Evolutionary conservation across 495 filamentous ascomycete species (phyloP), one percentile per base, ranked within the genome.

Genomic region (Penicillium bialowiezense): DNA sequence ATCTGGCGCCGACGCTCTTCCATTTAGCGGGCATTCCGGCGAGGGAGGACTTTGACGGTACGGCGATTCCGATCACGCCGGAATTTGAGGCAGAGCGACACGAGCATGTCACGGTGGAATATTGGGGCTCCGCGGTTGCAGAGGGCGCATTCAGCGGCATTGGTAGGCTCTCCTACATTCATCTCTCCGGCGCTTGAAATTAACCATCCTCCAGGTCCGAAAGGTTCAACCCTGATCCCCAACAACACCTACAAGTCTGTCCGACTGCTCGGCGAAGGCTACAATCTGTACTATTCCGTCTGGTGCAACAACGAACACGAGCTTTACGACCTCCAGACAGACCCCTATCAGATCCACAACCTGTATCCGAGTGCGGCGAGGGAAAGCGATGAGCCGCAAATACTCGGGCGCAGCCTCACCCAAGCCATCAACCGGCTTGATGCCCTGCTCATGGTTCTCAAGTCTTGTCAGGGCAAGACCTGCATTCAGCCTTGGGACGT

Each of bases 201-300:
- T 24, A n/a, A n/a, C 2, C n/a, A 7, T 37, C n/a, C n/a, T n/a
- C n/a, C n/a, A 74, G 71, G 62, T 3, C 55, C 56, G 0, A 46
- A 28, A 2, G 56, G 58, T 13, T 38, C 43, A 21, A 47, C 58
- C 7, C 28, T 35, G 4, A 60, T 65, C 14, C 52, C 56, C 3
- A 83, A 83, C 48, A 86, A 84, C 48, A 85, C 81, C 0, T 88
- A 86, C 66, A 86, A 86, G 59, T 79, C 80, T 2, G 54, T 81
- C 48, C 76, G 83, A 19, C 64, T 87, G 13, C 61, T 82, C 13
- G 69, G 78, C 4, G 55, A 74, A 5, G 66, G 54, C 6, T 84
- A 85, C 48, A 75, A 79, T 44, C 59, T 86, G 1, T 82, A 82
- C 47, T 87, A 87, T 41, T 75, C 83, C 0, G 81, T 86, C 0